Base-by-base conservation (phyloP, 768 basidiomycete species). In the Mycena epipterygia region DNA sequence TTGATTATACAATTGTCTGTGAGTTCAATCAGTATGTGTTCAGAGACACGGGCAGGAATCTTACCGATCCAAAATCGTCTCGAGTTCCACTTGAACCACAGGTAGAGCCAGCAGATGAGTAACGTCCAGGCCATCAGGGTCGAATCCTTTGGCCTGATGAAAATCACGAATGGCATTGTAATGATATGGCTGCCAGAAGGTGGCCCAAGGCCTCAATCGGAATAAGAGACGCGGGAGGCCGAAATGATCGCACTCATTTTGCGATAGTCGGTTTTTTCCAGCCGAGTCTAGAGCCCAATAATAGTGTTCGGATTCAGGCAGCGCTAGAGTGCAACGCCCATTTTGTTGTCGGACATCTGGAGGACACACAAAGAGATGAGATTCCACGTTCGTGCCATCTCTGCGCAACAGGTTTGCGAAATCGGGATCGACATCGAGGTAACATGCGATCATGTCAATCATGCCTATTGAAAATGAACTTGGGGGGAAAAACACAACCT, bases 141-240 rank as follows among this genome's bases (percentile, higher is more conserved):
- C 59, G 6, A 61, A 25, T 23, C 59, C 67, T 29, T 37, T 68
- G 5, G 39, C 52, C 33, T 44, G 21, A 2, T 9, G 30, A 21
- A 67, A 60, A 19, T 67, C 57, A 2, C 30, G 66, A n/a, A 60
- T 37, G 6, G 67, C 51, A 6, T 46, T 48, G 21, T 68, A 68
- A 11, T 68, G 67, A 14, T 68, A 61, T 3, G 60, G 39, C 8
- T 55, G 29, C 67, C 67, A 68, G 25, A 35, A 7, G 9, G 14
- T 61, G 17, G 2, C 52, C 30, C 14, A 3, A 23, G 39, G 5
- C 17, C 0, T 13, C 35, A 44, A 11, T 5, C 7, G n/a, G 5
- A 53, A 53, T n/a, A 25, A 8, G 27, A 32, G 37, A 29, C 67
- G 27, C 6, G 59, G 59, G 7, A 61, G 9, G 2, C 59, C 44